Conservation (phyloP, 2,329 filamentous ascomycete species). For the Peltaster fructicola region DNA sequence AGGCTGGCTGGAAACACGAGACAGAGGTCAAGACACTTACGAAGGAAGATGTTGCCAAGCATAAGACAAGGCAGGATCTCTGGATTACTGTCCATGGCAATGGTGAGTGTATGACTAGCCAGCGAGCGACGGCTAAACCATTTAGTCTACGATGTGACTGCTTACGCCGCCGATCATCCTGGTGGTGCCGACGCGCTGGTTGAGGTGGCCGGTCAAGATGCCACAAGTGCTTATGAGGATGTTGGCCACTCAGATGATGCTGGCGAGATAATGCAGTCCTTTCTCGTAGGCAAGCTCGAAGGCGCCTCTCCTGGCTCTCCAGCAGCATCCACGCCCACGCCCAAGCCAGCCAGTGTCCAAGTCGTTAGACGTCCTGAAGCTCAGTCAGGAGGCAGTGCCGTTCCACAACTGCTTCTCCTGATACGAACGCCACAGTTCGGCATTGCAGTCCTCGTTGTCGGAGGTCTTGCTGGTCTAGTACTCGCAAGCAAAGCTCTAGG, state of each 20-base stretch:
- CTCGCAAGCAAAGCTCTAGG: too few species aligned
- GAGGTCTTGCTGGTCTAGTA: too few species aligned
- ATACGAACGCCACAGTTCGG: too few species aligned
- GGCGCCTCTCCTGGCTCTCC: too few species aligned
- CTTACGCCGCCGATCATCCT: conserved; percentile 93
- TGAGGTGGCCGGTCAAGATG: conserved; percentile 92
- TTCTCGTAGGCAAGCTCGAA: conserved; percentile 21
- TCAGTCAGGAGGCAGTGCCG: too few species aligned
- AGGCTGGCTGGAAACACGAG: conserved; percentile 20
- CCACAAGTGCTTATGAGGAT: conserved; percentile 81
- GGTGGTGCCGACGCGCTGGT: conserved; percentile 85
- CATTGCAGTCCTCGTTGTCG: too few species aligned
- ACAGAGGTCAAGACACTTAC: conserved; percentile 75
- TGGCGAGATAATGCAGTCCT: conserved; percentile 22
- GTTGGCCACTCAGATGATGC: conserved; percentile 40
- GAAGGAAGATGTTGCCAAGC: conserved; percentile 83
- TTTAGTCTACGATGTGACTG: conserved; percentile 62
- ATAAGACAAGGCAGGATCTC: conserved; percentile 92
- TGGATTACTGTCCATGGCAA: conserved; percentile 93
- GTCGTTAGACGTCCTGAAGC: conserved; percentile 6
- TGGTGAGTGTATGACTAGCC: conserved; percentile 3
- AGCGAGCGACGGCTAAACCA: neutral
- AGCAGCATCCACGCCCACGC: neutral
- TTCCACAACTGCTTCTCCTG: too few species aligned
- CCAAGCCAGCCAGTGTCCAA: conserved; percentile 3